phyloP scores from a whole-genome alignment of 208 protist genomes.

The Crithidia acanthocephali region DNA sequence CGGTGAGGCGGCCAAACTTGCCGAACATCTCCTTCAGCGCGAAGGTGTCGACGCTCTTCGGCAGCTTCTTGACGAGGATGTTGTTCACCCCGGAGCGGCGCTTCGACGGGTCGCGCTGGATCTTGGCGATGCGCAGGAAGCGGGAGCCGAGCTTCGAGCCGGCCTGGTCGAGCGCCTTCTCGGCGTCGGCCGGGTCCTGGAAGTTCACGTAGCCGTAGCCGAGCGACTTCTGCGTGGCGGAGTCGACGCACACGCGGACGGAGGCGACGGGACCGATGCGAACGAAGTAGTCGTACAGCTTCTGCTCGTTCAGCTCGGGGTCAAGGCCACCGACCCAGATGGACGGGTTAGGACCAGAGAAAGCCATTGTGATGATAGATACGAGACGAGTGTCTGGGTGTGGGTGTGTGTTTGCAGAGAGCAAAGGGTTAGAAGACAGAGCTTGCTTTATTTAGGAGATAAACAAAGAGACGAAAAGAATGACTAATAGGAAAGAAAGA shows the following conservation, averaged over 20 bases:
- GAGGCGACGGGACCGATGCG: slow-evolving; percentile 97
- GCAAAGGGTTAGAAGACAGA: neutral
- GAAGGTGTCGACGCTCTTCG: slow-evolving; percentile 96
- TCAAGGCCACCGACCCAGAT: slow-evolving; percentile 98
- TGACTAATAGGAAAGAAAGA: slow-evolving; percentile 14
- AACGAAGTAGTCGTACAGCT: slow-evolving; percentile 98
- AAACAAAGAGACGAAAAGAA: slow-evolving; percentile 6
- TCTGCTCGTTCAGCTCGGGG: slow-evolving; percentile 94
- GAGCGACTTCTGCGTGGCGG: slow-evolving; percentile 96
- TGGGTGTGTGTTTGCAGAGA: neutral
- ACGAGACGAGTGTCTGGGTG: too few species aligned
- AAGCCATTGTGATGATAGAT: slow-evolving; percentile 43
- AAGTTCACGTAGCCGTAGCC: slow-evolving; percentile 99
- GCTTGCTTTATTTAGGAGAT: neutral
- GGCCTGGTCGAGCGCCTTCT: slow-evolving; percentile 98
- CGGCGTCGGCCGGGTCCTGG: slow-evolving; percentile 97
- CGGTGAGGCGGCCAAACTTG: slow-evolving; percentile 95
- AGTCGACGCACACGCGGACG: slow-evolving; percentile 98
- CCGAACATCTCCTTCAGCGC: slow-evolving; percentile 94
- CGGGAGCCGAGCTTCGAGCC: slow-evolving; percentile 94
- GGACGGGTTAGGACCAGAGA: slow-evolving; percentile 89
- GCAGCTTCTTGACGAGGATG: slow-evolving; percentile 99
- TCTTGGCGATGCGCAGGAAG: slow-evolving; percentile 98
- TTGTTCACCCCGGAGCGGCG: slow-evolving; percentile 98
- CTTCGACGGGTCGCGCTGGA: slow-evolving; percentile 98